A percentile compares a stretch with the other conserved stretches of the same genome.
Conservation (phyloP, 257 asterid genomes). For the Solanum habrochaites region DNA sequence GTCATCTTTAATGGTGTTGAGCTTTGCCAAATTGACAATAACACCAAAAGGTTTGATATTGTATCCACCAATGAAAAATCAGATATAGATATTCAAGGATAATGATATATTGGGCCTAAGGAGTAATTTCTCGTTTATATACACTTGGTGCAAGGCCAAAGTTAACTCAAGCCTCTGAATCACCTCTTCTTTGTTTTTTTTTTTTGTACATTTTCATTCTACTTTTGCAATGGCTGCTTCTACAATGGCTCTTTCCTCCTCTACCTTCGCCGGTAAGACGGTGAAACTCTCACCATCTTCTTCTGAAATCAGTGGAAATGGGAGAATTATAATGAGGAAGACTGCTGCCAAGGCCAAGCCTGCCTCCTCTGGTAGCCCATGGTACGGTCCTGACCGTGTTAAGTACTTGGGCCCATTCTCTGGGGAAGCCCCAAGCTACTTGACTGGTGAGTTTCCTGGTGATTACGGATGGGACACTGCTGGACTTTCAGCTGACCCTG, state of each 20-base stretch:
- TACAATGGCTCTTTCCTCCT: constrained; percentile 50
- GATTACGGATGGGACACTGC: constrained; percentile 46
- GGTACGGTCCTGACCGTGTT: constrained; percentile 25
- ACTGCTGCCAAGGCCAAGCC: constrained; percentile 8
- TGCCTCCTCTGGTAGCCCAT: constrained; percentile 23
- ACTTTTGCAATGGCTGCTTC: constrained; percentile 31
- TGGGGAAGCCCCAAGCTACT: constrained; percentile 32
- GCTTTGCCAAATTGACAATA: not conserved
- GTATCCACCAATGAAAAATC: not conserved
- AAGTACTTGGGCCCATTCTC: constrained; percentile 35
- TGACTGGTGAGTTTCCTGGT: constrained; percentile 35
- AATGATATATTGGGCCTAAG: not conserved
- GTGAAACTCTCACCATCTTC: constrained; percentile 26
- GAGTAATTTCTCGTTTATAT: not conserved
- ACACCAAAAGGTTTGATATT: not conserved
- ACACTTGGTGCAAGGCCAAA: not conserved
- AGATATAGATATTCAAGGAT: not conserved
- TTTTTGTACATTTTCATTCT: no score
- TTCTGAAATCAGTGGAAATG: constrained; percentile 11
- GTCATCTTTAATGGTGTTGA: not conserved
- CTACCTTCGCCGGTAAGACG: constrained; percentile 34
- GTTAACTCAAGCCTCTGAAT: not conserved
- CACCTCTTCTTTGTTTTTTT: not conserved
- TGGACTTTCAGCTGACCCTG: constrained; percentile 40
- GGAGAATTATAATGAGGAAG: constrained; percentile 30